Evolutionary conservation across 257 asterid species (phyloP).

Genomic region (Solanum piurae): DNA sequence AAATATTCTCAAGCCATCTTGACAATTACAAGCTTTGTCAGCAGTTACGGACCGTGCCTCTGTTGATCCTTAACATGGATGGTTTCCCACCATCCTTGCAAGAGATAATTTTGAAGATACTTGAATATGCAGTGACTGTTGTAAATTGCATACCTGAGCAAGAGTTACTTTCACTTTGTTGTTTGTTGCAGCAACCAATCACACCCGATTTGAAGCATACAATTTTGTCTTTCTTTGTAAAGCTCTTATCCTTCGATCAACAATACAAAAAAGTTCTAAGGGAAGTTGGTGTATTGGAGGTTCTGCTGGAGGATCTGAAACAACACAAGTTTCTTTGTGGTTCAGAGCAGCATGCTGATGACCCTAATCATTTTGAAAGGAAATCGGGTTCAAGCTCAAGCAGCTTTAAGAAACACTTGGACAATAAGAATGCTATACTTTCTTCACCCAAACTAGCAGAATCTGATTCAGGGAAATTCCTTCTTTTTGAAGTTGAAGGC

Average conservation of each 20-base stretch:
- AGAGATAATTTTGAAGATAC: constrained; percentile 93
- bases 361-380: constrained; percentile 43
- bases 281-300: constrained; percentile 97
- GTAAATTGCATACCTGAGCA: constrained; percentile 95
- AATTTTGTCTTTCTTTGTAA: constrained; percentile 80
- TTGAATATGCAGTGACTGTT: constrained; percentile 93
- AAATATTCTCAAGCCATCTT: constrained; percentile 89
- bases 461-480: constrained; percentile 68
- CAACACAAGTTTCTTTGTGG: constrained; percentile 73
- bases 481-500: constrained; percentile 70
- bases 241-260: constrained; percentile 91
- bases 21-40: constrained; percentile 92
- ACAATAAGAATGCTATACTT: constrained; percentile 72
- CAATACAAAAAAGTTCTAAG: constrained; percentile 92
- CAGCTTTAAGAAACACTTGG: constrained; percentile 78
- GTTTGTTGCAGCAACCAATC: constrained; percentile 89
- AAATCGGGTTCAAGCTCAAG: constrained; percentile 61
- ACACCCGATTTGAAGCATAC: constrained; percentile 71
- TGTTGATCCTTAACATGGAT: constrained; percentile 91
- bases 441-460: constrained; percentile 88
- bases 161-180: constrained; percentile 94
- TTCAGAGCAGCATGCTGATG: constrained; percentile 48
- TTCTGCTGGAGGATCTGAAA: constrained; percentile 89
- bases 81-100: constrained; percentile 77
- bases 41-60: constrained; percentile 91